Evolutionary conservation across 2,329 filamentous ascomycete species (phyloP), one percentile per base, ranked within the genome.

Genomic region (Claviceps monticola): DNA sequence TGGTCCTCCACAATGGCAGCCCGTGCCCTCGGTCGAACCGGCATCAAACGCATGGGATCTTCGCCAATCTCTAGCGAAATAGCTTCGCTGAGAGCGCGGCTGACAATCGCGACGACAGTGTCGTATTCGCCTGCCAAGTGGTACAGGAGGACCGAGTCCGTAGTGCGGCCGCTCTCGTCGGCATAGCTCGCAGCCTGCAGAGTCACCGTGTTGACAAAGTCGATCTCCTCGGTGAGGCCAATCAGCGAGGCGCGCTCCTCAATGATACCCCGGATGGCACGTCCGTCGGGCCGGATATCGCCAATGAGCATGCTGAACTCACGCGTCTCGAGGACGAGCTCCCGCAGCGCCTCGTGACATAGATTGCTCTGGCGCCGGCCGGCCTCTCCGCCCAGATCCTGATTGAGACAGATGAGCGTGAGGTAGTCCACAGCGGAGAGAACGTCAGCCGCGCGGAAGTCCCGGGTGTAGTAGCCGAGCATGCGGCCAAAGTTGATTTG

Each of bases 111-210:
- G 44, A 96, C 82, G n/a, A 97, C 94, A 51, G 83, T 89, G 65
- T 98, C 89, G 65, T 95, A 97, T 66, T 98, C 90, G 61, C 88
- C 88, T 0, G 93, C 91, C 44, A 98, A 75, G 66, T 98, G 91
- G 66, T 95, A 97, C 49, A 98, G 75, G 49, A 98, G 76, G 14
- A 97, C 91, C 2, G 94, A 90, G 67, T 98, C 93, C 0, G 91
- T 94, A 1, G 85, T 89, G 48, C 94, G 81, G 41, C 93, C 91
- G 60, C 91, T 94, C 66, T 97, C 91, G 59, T 98, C 91, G 4
- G 93, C 93, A 61, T 90, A 88, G 57, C 85, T 84, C 42, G 93
- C 93, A 8, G 93, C 93, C 66, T 95, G 88, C 44, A 93, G 75
- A 1, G 91, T 97, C 60, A 98, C 91, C n/a, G 84, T 85, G 61